Evolutionary conservation across 768 basidiomycete genomes (phyloP).

Genomic region (Auriscalpium orientale): DNA sequence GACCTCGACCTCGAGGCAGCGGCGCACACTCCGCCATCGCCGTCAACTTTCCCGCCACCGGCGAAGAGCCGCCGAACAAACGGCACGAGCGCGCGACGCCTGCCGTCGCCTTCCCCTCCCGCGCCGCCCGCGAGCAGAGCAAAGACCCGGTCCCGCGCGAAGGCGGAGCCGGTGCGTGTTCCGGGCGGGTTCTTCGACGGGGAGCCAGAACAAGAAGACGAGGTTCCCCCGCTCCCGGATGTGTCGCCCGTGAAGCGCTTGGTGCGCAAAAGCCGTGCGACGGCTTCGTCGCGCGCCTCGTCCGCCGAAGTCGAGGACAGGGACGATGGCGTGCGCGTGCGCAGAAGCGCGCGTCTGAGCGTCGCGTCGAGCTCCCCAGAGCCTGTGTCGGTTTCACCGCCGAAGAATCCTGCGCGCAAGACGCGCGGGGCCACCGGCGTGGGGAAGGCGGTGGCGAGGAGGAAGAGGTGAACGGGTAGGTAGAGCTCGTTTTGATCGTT

Average conservation of each 20-base stretch:
- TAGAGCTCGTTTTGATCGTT: too few relatives aligned
- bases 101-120: conserved; percentile 1
- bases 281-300: conserved; percentile 1
- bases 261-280: conserved; percentile 1
- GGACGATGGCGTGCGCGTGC: not conserved
- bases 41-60: conserved; percentile 5
- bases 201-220: conserved; percentile 10
- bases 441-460: conserved; percentile 7
- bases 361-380: conserved; percentile 13
- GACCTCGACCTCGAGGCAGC: not conserved
- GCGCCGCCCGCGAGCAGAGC: too few relatives aligned
- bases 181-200: not conserved
- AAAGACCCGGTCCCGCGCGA: not conserved
- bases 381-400: conserved; percentile 4
- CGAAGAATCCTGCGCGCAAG: conserved; percentile 6
- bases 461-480: conserved; percentile 1
- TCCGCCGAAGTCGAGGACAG: conserved; percentile 8
- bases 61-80: conserved; percentile 7
- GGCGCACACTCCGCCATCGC: conserved; percentile 8
- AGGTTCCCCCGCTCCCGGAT: conserved; percentile 9
- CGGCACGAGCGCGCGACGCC: not conserved
- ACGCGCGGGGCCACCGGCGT: conserved; percentile 2
- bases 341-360: conserved; percentile 16
- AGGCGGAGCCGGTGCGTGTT: not conserved
- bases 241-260: conserved; percentile 11